Conservation (phyloP, 225 moss, liverwort and hornwort genomes). For the Polytrichum formosum region DNA sequence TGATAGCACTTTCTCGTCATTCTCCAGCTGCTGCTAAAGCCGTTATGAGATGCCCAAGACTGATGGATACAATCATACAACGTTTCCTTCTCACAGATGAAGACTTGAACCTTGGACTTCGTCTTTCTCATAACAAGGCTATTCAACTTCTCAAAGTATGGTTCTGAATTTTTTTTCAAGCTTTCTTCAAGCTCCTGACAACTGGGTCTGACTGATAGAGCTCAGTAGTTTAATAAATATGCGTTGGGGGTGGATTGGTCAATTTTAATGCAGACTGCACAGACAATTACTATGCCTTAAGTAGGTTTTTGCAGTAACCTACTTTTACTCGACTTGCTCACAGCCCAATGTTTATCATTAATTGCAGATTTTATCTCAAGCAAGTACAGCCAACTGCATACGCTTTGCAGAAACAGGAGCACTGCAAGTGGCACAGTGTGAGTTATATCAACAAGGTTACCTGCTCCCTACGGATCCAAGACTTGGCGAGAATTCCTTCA, state of each 20-base stretch:
- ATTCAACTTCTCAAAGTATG: conserved; percentile 79
- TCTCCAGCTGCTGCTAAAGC: conserved; percentile 74
- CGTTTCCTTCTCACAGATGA: conserved; percentile 62
- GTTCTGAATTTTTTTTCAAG: neutral
- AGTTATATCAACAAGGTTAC: conserved; percentile 54
- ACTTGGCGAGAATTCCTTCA: conserved; percentile 26
- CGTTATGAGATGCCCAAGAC: conserved; percentile 78
- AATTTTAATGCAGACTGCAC: no score
- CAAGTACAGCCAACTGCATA: conserved; percentile 55
- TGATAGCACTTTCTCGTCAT: conserved; percentile 75
- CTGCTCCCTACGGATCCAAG: conserved; percentile 25
- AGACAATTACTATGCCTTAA: no score
- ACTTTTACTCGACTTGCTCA: neutral
- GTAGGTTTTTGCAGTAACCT: no score
- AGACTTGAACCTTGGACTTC: conserved; percentile 33
- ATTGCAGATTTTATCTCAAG: conserved; percentile 67
- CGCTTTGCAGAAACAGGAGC: conserved; percentile 65
- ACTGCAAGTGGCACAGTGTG: conserved; percentile 58
- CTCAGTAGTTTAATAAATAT: no score
- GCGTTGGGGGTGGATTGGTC: no score
- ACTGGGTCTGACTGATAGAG: neutral
- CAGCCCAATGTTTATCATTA: neutral
- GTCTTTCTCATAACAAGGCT: conserved; percentile 60
- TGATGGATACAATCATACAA: conserved; percentile 65
- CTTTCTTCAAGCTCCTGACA: neutral